Evolutionary conservation across 2,329 filamentous ascomycete species (phyloP), one percentile per base, ranked within the genome.

Genomic region (Fusarium poae): DNA sequence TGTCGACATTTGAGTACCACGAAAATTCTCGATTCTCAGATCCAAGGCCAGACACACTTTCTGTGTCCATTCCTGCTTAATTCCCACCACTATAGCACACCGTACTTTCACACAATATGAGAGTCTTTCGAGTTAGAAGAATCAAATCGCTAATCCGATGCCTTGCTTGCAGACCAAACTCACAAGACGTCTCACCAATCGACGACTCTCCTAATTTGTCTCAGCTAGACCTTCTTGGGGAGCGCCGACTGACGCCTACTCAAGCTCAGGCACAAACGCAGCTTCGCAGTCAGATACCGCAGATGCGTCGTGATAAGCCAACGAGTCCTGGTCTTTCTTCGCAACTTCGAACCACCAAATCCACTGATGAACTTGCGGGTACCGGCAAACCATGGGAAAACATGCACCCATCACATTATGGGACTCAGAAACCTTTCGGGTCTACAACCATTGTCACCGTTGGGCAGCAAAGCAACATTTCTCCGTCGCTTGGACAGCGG

Each of bases 101-200:
- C 16, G 29, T 55, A 46, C 32, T 45, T 25, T 23, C 20, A 40
- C 20, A 7, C 53, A 57, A 29, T 27, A 74, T 73, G 64, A 65
- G 54, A 55, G 57, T 40, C 48, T 50, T 55, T 21, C 49, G 29
- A 52, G 54, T 63, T 27, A 58, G 50, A 45, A 58, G 50, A 45
- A 40, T 46, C 20, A 42, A 37, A 40, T 70, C 44, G 55, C 73
- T 75, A 62, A 75, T 67, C 42, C 62, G 57, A 52, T 74, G 68
- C 62, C 54, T 75, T 57, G 39, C 54, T 21, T 72, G 68, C 59
- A 80, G 77, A 39, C 58, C 59, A 45, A 65, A 65, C 48, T 58
- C 62, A 50, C 72, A 72, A 57, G 81, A 85, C 71, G 84, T 87
- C 56, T 88, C 86, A 34, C 86, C 86, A 29, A 83, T 88, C 37